Evolutionary conservation across 2,329 filamentous ascomycete species (phyloP).

Genomic region (Helotiales sp.): DNA sequence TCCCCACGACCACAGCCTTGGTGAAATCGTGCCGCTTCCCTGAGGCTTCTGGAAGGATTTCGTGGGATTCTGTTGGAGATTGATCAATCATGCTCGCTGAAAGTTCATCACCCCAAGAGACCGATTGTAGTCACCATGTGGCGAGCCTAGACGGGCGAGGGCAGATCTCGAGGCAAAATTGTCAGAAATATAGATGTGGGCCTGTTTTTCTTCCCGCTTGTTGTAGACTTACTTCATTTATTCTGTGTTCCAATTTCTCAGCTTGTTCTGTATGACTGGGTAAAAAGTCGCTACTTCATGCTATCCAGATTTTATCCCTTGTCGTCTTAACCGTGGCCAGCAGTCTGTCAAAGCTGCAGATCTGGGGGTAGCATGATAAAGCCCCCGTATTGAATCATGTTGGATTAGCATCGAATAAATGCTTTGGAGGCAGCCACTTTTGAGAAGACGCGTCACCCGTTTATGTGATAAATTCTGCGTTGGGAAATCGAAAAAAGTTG

Average conservation of each 20-base stretch:
- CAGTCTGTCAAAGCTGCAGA: constrained; percentile 7
- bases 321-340: background rate
- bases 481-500: background rate
- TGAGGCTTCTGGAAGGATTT: constrained; percentile 14
- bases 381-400: constrained; percentile 2
- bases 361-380: constrained; percentile 12
- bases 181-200: constrained; percentile 7
- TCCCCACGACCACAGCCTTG: too few species aligned
- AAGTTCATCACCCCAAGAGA: constrained; percentile 13
- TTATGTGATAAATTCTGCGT: background rate
- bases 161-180: constrained; percentile 3
- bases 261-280: background rate
- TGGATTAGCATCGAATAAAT: constrained; percentile 13
- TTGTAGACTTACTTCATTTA: background rate
- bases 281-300: constrained; percentile 13
- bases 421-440: constrained; percentile 10
- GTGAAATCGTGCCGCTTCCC: constrained; percentile 1
- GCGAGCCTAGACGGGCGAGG: background rate
- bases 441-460: background rate
- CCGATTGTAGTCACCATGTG: background rate
- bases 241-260: background rate
- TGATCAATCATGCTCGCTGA: constrained; percentile 1
- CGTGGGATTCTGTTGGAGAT: background rate
- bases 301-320: constrained; percentile 2
- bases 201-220: background rate